phyloP scores from a whole-genome alignment of 2,329 filamentous ascomycete genomes.

The Ramularia endophylla region DNA sequence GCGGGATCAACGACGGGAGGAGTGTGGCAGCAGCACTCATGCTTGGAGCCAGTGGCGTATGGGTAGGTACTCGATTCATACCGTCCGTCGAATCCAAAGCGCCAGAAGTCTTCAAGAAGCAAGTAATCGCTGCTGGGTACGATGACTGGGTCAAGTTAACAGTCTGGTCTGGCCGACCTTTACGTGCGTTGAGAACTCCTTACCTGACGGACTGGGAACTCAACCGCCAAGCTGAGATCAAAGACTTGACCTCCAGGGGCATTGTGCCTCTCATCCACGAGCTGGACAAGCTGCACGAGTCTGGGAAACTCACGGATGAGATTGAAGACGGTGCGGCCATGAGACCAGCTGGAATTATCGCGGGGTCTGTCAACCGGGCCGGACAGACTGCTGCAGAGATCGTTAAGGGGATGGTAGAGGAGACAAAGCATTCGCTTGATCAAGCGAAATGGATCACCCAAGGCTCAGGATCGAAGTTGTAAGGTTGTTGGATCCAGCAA shows the following conservation, averaged over 20 bases:
- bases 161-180: slow-evolving; percentile 92
- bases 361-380: slow-evolving; percentile 14
- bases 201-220: slow-evolving; percentile 95
- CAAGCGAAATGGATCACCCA: slow-evolving; percentile 1
- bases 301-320: slow-evolving; percentile 24
- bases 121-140: slow-evolving; percentile 76
- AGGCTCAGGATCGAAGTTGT: neutral
- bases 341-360: slow-evolving; percentile 26
- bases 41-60: slow-evolving; percentile 85
- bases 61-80: slow-evolving; percentile 94
- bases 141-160: slow-evolving; percentile 94
- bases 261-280: slow-evolving; percentile 89
- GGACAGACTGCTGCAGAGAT: slow-evolving; percentile 17
- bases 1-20: slow-evolving; percentile 86
- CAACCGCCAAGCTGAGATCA: slow-evolving; percentile 82
- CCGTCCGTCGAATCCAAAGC: slow-evolving; percentile 54
- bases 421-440: slow-evolving; percentile 3
- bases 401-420: slow-evolving; percentile 14
- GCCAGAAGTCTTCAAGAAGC: slow-evolving; percentile 12
- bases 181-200: slow-evolving; percentile 84
- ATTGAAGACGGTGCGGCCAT: slow-evolving; percentile 29
- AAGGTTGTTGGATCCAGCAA: no score
- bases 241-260: slow-evolving; percentile 79
- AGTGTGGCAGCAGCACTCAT: slow-evolving; percentile 83
- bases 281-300: slow-evolving; percentile 63